Conservation (phyloP, 202 grass and related monocot species). For the Hordeum pubiflorum region DNA sequence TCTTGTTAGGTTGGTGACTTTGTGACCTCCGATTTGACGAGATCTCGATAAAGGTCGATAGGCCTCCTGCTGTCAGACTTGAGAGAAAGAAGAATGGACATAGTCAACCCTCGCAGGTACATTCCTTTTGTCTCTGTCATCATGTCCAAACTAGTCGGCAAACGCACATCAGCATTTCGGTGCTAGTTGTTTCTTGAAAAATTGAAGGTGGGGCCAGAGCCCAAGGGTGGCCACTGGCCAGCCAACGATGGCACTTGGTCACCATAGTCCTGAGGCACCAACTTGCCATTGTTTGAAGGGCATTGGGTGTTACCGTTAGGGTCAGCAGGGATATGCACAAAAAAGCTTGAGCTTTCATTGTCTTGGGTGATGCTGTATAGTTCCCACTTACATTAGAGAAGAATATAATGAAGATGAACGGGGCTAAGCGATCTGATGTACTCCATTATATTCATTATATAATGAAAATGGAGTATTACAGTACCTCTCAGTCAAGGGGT, state of each 20-base stretch:
- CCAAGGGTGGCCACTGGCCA: neutral
- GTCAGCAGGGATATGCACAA: constrained; percentile 6
- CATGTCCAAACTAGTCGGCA: constrained; percentile 26
- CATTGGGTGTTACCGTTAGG: constrained; percentile 19
- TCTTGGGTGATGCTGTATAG: neutral
- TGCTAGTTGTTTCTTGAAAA: constrained; percentile 11
- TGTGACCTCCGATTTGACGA: constrained; percentile 20
- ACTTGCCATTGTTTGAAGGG: constrained; percentile 17
- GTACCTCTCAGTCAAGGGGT: neutral
- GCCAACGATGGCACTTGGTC: neutral
- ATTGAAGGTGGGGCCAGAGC: neutral
- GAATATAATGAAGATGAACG: neutral
- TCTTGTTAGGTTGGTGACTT: constrained; percentile 3
- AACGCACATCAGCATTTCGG: neutral
- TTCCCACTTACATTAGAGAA: constrained; percentile 13
- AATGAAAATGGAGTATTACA: no score
- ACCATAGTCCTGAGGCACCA: constrained; percentile 10
- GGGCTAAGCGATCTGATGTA: no score
- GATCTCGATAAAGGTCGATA: constrained; percentile 25
- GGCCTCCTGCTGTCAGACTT: constrained; percentile 19
- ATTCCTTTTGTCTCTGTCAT: neutral
- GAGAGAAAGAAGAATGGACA: constrained; percentile 29
- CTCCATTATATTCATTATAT: no score
- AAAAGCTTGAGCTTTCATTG: neutral
- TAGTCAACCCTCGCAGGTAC: constrained; percentile 27